These are phyloP conservation scores for Boletus sensibilis DNA, from an alignment of 768 basidiomycete genomes.

Conservation along the genomic window DNA sequence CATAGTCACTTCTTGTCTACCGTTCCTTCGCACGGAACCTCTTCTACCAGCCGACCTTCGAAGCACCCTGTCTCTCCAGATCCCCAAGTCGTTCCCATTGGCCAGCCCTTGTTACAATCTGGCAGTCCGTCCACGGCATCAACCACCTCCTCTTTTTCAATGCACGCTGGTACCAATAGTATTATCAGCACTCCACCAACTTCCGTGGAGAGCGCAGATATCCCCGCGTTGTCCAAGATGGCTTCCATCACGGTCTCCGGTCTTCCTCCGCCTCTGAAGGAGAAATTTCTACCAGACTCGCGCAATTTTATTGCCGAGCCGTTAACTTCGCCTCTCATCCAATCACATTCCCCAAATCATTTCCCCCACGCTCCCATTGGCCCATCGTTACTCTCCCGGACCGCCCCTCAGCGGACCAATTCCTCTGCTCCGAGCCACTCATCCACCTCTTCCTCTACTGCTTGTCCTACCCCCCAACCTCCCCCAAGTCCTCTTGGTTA, in stretches of 20 bases:
- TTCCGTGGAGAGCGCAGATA: slow-evolving; percentile 37
- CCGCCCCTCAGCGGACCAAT: slow-evolving; percentile 43
- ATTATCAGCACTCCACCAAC: slow-evolving; percentile 58
- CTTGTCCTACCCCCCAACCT: slow-evolving; percentile 25
- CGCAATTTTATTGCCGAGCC: slow-evolving; percentile 1
- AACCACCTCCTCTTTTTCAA: slow-evolving; percentile 48
- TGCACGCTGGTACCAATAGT: slow-evolving; percentile 30
- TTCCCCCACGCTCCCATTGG: slow-evolving; percentile 32
- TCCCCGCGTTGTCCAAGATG: slow-evolving; percentile 40
- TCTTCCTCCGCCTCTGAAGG: neutral
- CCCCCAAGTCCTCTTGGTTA: slow-evolving; percentile 19
- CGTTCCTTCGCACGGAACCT: slow-evolving; percentile 4
- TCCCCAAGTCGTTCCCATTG: neutral
- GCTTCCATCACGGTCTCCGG: slow-evolving; percentile 24
- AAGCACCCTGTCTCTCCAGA: slow-evolving; percentile 6
- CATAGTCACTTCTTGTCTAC: slow-evolving; percentile 18
- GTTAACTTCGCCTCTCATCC: slow-evolving; percentile 26
- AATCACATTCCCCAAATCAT: slow-evolving; percentile 18
- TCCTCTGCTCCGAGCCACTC: slow-evolving; percentile 21
- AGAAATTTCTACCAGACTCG: neutral
- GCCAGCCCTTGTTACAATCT: slow-evolving; percentile 29
- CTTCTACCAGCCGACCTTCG: slow-evolving; percentile 28
- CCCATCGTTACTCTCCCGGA: slow-evolving; percentile 63
- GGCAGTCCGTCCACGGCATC: slow-evolving; percentile 34
- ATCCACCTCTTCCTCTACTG: slow-evolving; percentile 19